Evolutionary conservation across 177 flowering plant species (phyloP), one percentile per base, ranked within the genome.

Genomic region (Tripterygium wilfordii): DNA sequence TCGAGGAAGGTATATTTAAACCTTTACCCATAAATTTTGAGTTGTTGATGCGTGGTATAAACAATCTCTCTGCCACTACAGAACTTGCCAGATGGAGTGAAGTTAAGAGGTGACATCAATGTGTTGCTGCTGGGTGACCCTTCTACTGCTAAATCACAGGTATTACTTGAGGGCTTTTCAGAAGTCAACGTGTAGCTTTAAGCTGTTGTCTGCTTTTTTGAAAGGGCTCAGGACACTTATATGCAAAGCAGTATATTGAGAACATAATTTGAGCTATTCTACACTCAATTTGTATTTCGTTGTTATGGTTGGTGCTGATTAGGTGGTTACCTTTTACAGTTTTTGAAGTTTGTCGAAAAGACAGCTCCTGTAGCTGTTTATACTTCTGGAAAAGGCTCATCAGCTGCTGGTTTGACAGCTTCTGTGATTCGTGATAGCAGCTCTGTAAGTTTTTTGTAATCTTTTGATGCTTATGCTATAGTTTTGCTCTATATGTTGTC

Each of bases 341-440:
- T 94, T 72, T 92, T 94, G 52, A 94, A 94, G 80, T 94, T 94
- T 68, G 99, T 94, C 23, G 99, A 94, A 78, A 94, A 94, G 81
- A 94, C 99, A 8, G 97, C 99, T 48, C 99, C 99, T 21, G 46
- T 94, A 8, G 97, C 99, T 57, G 88, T 94, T 45, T 94, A 94
- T 65, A 94, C 99, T 33, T 94, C 99, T 15, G 97, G 99, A 31
- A 94, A 94, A 75, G 99, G 99, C 18, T 94, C 99, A 48, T 94
- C 97, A 51, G 99, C 99, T 54, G 99, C 97, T 70, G 99, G 99
- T 63, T 88, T 94, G 40, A 94, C 99, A 47, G 99, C 97, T 69
- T 94, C 97, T 46, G 99, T 94, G 23, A 87, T 89, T 42, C 78
- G 81, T 56, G 99, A 94, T 69, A 77, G 56, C 62, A 79, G 96